Percentiles rank a stretch among this genome's conserved stretches.
phyloP scores from a whole-genome alignment of 108 stramenopile species.

The Cyclotella cryptica region DNA sequence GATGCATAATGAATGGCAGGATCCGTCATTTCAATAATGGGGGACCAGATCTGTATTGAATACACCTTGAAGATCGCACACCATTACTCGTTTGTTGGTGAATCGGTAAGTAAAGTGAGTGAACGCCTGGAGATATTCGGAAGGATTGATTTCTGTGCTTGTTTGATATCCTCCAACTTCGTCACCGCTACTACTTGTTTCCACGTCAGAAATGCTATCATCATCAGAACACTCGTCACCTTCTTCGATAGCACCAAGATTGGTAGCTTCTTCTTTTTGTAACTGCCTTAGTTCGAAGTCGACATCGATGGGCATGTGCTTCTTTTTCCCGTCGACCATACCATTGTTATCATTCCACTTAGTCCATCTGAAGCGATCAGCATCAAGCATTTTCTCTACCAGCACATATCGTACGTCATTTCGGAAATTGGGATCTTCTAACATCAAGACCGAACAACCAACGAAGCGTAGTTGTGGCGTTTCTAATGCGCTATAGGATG shows the following conservation, averaged over 20 bases:
- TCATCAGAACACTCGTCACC: slow-evolving; percentile 57
- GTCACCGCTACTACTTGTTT: slow-evolving; percentile 10
- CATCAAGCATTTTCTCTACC: slow-evolving; percentile 67
- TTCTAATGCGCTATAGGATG: slow-evolving; percentile 27
- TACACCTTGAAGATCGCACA: slow-evolving; percentile 70
- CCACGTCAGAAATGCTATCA: slow-evolving; percentile 36
- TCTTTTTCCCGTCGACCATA: slow-evolving; percentile 27
- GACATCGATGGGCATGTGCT: slow-evolving; percentile 46
- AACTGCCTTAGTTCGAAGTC: slow-evolving; percentile 44
- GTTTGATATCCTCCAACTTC: background rate
- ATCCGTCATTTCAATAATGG: slow-evolving; percentile 69
- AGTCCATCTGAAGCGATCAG: slow-evolving; percentile 53
- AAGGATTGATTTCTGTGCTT: slow-evolving; percentile 30
- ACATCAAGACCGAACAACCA: slow-evolving; percentile 59
- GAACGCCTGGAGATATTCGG: slow-evolving; percentile 62
- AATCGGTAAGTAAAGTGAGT: slow-evolving; percentile 68
- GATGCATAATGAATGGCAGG: slow-evolving; percentile 67
- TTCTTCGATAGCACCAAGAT: slow-evolving; percentile 36
- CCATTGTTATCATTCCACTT: slow-evolving; percentile 73
- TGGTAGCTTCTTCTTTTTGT: slow-evolving; percentile 3
- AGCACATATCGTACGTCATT: slow-evolving; percentile 50
- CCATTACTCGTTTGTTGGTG: slow-evolving; percentile 53
- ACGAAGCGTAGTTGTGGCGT: slow-evolving; percentile 56
- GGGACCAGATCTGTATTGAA: slow-evolving; percentile 61
- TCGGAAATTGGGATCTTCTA: slow-evolving; percentile 50